These are phyloP conservation scores for Gossypium herbaceum DNA, from an alignment of 345 rosid species.

Conservation along the genomic window DNA sequence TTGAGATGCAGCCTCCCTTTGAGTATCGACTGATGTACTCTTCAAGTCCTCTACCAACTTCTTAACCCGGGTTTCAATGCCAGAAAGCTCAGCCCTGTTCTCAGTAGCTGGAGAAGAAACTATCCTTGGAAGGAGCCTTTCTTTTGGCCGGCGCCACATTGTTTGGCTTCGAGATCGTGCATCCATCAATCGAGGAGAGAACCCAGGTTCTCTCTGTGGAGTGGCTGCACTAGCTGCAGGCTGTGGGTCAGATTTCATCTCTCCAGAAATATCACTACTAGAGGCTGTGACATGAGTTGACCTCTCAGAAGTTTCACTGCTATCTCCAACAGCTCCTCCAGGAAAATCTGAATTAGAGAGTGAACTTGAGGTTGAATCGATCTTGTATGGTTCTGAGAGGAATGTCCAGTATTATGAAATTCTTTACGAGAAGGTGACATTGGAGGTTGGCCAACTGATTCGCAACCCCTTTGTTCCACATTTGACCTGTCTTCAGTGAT, in stretches of 20 bases:
- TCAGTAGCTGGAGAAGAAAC: slow-evolving; percentile 59
- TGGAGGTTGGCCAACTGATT: slow-evolving; percentile 45
- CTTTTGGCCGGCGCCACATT: slow-evolving; percentile 74
- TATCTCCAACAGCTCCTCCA: slow-evolving; percentile 44
- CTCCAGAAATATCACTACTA: slow-evolving; percentile 76
- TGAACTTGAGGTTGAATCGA: slow-evolving; percentile 49
- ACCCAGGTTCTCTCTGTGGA: slow-evolving; percentile 50
- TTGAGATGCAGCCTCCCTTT: slow-evolving; percentile 53
- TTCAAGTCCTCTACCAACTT: slow-evolving; percentile 64
- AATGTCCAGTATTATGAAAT: slow-evolving; percentile 38
- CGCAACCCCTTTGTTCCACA: slow-evolving; percentile 40
- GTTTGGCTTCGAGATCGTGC: slow-evolving; percentile 56
- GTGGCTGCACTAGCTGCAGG: slow-evolving; percentile 36
- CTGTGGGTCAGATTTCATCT: slow-evolving; percentile 50
- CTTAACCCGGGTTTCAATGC: slow-evolving; percentile 60
- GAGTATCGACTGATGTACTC: slow-evolving; percentile 51
- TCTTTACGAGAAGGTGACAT: slow-evolving; percentile 50
- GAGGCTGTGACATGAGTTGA: slow-evolving; percentile 54
- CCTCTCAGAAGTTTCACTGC: slow-evolving; percentile 49
- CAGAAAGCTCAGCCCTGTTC: slow-evolving; percentile 72
- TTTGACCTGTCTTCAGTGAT: slow-evolving; percentile 48
- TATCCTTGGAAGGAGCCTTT: slow-evolving; percentile 65
- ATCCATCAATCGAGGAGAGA: slow-evolving; percentile 51
- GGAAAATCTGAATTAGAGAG: slow-evolving; percentile 45
- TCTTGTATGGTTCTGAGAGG: slow-evolving; percentile 22